Evolutionary conservation across 371 early-diverging fungal species (phyloP).

Genomic region (Chytridium lagenaria): DNA sequence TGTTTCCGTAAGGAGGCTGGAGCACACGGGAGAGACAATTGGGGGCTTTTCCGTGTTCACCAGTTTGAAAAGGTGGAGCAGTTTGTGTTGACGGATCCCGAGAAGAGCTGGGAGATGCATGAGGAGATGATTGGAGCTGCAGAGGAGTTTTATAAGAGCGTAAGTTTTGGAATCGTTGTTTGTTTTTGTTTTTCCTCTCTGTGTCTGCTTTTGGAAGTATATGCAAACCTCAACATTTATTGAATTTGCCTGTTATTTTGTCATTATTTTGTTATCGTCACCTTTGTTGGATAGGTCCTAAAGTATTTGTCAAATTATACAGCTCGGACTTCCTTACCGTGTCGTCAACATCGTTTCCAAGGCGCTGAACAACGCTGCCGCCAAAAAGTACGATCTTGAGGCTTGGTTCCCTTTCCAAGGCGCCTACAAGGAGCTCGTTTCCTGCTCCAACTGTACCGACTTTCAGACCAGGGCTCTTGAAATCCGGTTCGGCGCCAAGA

Average conservation of each 20-base stretch:
- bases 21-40: constrained; percentile 98
- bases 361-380: constrained; percentile 99
- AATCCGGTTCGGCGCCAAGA: constrained; percentile 97
- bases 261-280: too few relatives aligned
- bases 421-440: constrained; percentile 98
- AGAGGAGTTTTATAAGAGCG: constrained; percentile 96
- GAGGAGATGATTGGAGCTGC: constrained; percentile 95
- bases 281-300: too few relatives aligned
- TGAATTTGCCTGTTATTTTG: too few relatives aligned
- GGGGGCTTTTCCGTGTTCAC: constrained; percentile 99
- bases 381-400: constrained; percentile 99
- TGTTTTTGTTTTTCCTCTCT: background rate
- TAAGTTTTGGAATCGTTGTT: constrained; percentile 41
- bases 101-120: constrained; percentile 98
- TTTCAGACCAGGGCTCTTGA: constrained; percentile 84
- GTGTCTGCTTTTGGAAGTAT: too few relatives aligned
- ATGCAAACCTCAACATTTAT: too few relatives aligned
- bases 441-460: constrained; percentile 99
- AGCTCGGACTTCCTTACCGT: constrained; percentile 93
- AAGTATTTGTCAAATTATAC: too few relatives aligned
- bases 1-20: constrained; percentile 99
- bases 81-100: constrained; percentile 96
- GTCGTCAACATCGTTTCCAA: constrained; percentile 98
- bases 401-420: constrained; percentile 99
- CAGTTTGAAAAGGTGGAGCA: constrained; percentile 99